A percentile compares a stretch with the other conserved stretches of the same genome.
These are phyloP conservation scores for Ottelia alismoides DNA, from an alignment of 106 monocot species.

Conservation along the genomic window DNA sequence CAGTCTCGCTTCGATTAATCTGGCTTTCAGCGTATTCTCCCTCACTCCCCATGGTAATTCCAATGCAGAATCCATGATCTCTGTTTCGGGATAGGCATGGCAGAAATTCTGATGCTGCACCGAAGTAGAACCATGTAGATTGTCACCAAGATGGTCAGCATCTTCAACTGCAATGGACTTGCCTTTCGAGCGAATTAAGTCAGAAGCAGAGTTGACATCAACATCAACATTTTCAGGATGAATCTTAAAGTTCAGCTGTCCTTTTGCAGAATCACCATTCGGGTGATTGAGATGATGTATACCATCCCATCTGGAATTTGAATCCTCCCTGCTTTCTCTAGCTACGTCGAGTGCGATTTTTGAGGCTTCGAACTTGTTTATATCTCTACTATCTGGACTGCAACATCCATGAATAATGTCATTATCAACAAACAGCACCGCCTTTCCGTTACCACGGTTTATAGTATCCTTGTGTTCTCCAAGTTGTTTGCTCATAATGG, in stretches of 20 bases:
- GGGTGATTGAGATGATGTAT: not conserved
- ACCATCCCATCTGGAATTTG: not conserved
- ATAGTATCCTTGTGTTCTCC: slow-evolving; percentile 1
- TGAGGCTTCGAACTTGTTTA: not conserved
- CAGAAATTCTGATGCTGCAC: slow-evolving; percentile 23
- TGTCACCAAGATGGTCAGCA: slow-evolving; percentile 14
- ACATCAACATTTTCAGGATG: no score
- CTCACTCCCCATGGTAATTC: slow-evolving; percentile 23
- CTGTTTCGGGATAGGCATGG: slow-evolving; percentile 13
- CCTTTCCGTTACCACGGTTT: slow-evolving; percentile 5
- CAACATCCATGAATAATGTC: not conserved
- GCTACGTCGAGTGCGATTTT: not conserved
- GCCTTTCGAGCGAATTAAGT: slow-evolving; percentile 1
- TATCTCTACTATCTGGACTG: not conserved
- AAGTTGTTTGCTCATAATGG: not conserved
- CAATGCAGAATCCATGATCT: slow-evolving; percentile 33
- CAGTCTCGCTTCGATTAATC: slow-evolving; percentile 75
- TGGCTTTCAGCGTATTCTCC: slow-evolving; percentile 76
- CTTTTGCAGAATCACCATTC: not conserved
- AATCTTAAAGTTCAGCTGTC: no score
- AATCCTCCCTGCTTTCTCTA: slow-evolving; percentile 1
- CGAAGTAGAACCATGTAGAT: slow-evolving; percentile 10
- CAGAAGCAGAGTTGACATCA: not conserved
- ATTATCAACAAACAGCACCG: not conserved
- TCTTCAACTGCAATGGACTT: slow-evolving; percentile 6